Conservation (phyloP, 1,139 yeast genomes). For the Yamadazyma buinensis region DNA sequence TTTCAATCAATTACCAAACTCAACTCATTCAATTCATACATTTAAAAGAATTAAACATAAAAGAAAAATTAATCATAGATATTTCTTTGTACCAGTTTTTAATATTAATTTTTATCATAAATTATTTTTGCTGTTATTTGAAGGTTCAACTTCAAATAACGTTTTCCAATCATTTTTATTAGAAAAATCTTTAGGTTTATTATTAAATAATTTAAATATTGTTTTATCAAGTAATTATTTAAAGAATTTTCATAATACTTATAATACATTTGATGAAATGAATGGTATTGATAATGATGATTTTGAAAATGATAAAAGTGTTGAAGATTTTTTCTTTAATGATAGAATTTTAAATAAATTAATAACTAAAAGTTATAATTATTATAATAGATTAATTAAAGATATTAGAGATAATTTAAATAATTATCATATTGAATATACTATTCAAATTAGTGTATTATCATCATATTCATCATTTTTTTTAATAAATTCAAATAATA, state of each 20-base stretch:
- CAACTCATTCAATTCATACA: conserved; percentile 6
- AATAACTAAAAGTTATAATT: conserved; percentile 30
- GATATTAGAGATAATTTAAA: conserved; percentile 31
- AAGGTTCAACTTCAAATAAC: conserved; percentile 5
- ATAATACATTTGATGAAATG: conserved; percentile 11
- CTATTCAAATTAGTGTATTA: conserved; percentile 36
- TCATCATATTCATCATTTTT: conserved; percentile 37
- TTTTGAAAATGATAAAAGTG: no score
- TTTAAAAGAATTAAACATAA: conserved; percentile 5
- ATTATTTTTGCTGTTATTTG: conserved; percentile 23
- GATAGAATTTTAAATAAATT: conserved; percentile 26
- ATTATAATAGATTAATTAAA: conserved; percentile 33
- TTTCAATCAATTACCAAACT: conserved; percentile 15
- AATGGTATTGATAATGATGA: conserved; percentile 11
- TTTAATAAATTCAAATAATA: conserved; percentile 28
- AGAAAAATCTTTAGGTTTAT: conserved; percentile 35
- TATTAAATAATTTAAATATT: conserved; percentile 22
- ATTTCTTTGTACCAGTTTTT: conserved; percentile 28
- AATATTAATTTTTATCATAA: conserved; percentile 14
- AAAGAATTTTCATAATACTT: conserved; percentile 14
- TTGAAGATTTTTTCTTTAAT: conserved; percentile 23
- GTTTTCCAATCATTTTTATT: conserved; percentile 33
- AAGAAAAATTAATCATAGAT: conserved; percentile 1
- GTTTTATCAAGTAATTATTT: conserved; percentile 18
- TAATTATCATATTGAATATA: conserved; percentile 30